Percentiles rank a stretch among this genome's conserved stretches.
These are phyloP conservation scores for Lactifluus echinatus DNA, from an alignment of 768 basidiomycete genomes.

Conservation along the genomic window DNA sequence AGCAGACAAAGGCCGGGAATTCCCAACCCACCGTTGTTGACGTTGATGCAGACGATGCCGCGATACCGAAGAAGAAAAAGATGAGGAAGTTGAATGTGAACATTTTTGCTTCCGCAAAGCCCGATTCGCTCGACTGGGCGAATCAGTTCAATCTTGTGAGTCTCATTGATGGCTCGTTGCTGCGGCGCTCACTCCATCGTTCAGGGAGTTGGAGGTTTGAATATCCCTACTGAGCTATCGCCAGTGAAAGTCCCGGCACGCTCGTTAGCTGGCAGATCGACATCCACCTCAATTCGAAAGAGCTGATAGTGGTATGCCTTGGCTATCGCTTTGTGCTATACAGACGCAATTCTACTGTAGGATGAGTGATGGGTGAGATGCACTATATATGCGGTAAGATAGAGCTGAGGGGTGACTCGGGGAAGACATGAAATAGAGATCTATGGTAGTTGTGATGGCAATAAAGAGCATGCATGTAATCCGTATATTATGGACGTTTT, in stretches of 20 bases:
- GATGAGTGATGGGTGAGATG: too few relatives aligned
- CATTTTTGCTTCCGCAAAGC: conserved; percentile 9
- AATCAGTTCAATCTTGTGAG: conserved; percentile 14
- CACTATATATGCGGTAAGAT: background rate
- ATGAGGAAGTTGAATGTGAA: conserved; percentile 17
- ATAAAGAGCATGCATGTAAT: background rate
- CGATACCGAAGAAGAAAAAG: conserved; percentile 18
- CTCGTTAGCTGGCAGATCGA: conserved; percentile 3
- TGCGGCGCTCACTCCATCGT: background rate
- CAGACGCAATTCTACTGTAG: background rate
- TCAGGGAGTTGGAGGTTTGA: conserved; percentile 14
- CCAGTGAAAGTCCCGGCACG: conserved; percentile 18
- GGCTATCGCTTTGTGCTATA: background rate
- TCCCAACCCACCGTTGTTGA: background rate
- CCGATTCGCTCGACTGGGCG: conserved; percentile 16
- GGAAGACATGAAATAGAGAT: background rate
- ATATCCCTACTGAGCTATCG: conserved; percentile 17
- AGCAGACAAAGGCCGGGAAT: background rate
- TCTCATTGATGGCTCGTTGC: background rate
- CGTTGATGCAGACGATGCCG: conserved; percentile 1
- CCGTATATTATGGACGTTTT: background rate
- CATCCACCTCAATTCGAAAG: conserved; percentile 4
- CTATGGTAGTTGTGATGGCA: background rate
- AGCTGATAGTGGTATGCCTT: background rate
- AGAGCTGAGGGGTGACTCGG: conserved; percentile 2